These are phyloP conservation scores for Trypanosoma melophagium DNA, from an alignment of 208 protist species.

Conservation along the genomic window DNA sequence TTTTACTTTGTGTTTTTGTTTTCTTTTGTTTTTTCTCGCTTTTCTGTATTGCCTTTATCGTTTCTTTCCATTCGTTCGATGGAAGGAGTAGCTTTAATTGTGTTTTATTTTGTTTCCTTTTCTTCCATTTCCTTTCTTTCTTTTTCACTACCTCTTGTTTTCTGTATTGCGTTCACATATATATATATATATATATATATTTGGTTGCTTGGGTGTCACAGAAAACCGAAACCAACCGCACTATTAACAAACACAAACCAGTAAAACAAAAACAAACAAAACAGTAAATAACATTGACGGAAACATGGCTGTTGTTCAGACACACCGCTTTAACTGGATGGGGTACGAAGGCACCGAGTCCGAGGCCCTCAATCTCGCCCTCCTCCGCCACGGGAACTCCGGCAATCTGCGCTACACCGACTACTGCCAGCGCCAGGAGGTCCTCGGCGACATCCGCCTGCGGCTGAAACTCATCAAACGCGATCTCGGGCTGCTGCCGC, in stretches of 20 bases:
- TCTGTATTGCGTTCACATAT: constrained; percentile 1
- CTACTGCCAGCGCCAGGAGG: constrained; percentile 59
- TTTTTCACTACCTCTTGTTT: background rate
- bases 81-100: too few relatives aligned
- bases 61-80: too few relatives aligned
- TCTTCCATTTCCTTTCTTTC: background rate
- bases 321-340: constrained; percentile 88
- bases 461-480: constrained; percentile 76
- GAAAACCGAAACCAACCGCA: too few relatives aligned
- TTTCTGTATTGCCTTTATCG: too few relatives aligned
- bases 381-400: constrained; percentile 38
- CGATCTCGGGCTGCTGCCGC: constrained; percentile 73
- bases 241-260: too few relatives aligned
- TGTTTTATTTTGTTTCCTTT: constrained; percentile 17
- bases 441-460: constrained; percentile 57
- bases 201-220: background rate
- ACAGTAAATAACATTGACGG: background rate
- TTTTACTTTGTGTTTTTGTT: background rate
- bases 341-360: constrained; percentile 78
- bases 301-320: constrained; percentile 45
- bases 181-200: constrained; percentile 7
- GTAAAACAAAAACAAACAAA: constrained; percentile 3
- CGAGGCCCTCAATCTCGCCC: constrained; percentile 39
- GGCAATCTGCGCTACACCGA: constrained; percentile 42
- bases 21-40: background rate